A percentile compares a stretch with the other conserved stretches of the same genome.
Evolutionary conservation across 306 rosid species (phyloP).

Genomic region (Quillaja saponaria): DNA sequence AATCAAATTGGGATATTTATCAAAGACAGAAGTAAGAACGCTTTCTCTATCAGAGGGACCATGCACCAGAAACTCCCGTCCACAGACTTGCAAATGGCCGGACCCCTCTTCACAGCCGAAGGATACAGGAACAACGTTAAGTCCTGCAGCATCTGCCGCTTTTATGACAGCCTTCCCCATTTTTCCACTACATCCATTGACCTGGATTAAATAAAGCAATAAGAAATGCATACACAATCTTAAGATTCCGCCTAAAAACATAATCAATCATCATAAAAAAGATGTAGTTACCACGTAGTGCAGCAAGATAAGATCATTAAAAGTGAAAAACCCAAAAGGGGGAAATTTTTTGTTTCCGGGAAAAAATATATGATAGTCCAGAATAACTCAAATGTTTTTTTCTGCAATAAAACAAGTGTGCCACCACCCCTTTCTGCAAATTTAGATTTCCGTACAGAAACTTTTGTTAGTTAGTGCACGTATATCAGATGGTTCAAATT

Average conservation of each 20-base stretch:
- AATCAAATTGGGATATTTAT: slow-evolving; percentile 69
- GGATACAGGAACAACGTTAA: slow-evolving; percentile 72
- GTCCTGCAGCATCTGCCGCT: slow-evolving; percentile 86
- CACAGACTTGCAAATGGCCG: slow-evolving; percentile 60
- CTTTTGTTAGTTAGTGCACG: neutral
- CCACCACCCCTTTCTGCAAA: neutral
- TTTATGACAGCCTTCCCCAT: slow-evolving; percentile 84
- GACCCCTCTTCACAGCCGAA: slow-evolving; percentile 73
- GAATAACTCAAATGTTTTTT: no score
- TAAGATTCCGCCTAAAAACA: no score
- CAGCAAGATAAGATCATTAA: neutral
- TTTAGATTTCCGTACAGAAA: neutral
- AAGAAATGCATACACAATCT: slow-evolving; percentile 7
- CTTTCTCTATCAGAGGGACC: slow-evolving; percentile 77
- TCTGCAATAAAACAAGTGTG: neutral
- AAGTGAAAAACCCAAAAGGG: neutral
- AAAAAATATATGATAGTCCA: neutral
- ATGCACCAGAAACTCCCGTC: slow-evolving; percentile 65
- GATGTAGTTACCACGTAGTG: no score
- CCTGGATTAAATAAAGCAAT: slow-evolving; percentile 41
- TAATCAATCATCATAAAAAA: no score
- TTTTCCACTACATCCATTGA: slow-evolving; percentile 84
- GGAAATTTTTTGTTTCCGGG: neutral
- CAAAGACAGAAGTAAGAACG: slow-evolving; percentile 56
- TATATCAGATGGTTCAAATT: neutral